Base-by-base conservation (phyloP, 176 grass and related monocot genomes). In the Eleusine indica region DNA sequence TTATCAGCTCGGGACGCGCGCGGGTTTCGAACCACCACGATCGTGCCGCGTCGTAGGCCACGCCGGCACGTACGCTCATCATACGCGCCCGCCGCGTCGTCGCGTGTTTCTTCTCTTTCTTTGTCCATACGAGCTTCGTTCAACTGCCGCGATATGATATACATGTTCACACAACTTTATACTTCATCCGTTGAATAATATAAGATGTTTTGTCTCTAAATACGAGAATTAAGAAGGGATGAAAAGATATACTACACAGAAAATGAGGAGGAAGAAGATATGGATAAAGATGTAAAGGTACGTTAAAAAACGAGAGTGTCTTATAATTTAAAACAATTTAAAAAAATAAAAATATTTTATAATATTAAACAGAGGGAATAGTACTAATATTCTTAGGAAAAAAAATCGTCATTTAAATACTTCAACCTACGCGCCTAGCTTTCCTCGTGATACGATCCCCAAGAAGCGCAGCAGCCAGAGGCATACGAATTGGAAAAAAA, bases 41-140 rank as follows among this genome's bases (percentile, higher is more conserved):
- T 41, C 25, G n/a, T 18, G n/a, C 14, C 53, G 49, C 73, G 46
- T 49, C 71, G 41, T 84, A 84, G 73, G 43, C 73, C 56, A 79
- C 52, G 66, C 73, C 73, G 62, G 57, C n/a, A 40, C 35, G 35
- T 39, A 68, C 35, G 35, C 37, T 37, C 65, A 67, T 38, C 57
- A 22, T 60, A 35, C 9, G 39, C 67, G 38, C 42, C 38, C 67
- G 3, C 67, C 37, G 18, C 67, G 67, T 70, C 18, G 22, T 64
- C 61, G 25, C 61, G 39, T 17, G 7, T 70, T 43, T 37, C 2
- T 67, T 13, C 32, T 12, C 11, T 18, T 22, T 19, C 0, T 22
- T 56, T 25, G 21, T 12, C 7, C 21, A 58, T 9, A 7, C 16
- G 16, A 41, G 66, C 15, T 39, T 6, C 66, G 7, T 68, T 21